These are phyloP conservation scores for Pichia exigua DNA, from an alignment of 805 yeast species.

Conservation along the genomic window DNA sequence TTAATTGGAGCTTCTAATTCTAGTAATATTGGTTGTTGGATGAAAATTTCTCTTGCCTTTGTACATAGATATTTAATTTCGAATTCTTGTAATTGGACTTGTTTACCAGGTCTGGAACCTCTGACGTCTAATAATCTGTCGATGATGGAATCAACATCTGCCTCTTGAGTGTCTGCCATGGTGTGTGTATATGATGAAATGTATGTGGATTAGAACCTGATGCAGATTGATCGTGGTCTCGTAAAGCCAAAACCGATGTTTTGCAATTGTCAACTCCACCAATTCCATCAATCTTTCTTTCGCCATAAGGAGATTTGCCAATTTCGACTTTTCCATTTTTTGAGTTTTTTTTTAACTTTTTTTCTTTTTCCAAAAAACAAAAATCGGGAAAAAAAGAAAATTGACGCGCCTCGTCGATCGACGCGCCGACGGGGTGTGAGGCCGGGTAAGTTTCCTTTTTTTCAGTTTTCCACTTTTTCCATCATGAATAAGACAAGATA, in stretches of 20 bases:
- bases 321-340: not conserved
- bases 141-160: conserved; percentile 93
- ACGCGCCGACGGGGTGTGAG: not conserved
- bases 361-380: too few species aligned
- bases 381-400: not conserved
- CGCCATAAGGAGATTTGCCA: not conserved
- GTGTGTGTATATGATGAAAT: not conserved
- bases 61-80: conserved; percentile 95
- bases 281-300: not conserved
- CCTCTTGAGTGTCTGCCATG: conserved; percentile 44
- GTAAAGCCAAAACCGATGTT: not conserved
- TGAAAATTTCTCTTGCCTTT: conserved; percentile 95
- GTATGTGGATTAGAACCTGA: not conserved
- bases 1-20: conserved; percentile 97
- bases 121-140: conserved; percentile 95
- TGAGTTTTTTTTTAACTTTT: too few species aligned
- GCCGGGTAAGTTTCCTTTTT: not conserved
- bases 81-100: conserved; percentile 85
- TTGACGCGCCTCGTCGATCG: not conserved
- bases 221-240: not conserved
- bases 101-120: conserved; percentile 97
- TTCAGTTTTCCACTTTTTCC: not conserved
- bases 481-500: not conserved
- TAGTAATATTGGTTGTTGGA: conserved; percentile 91
- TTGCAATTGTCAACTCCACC: not conserved